These are phyloP conservation scores for Dipodascopsis tothii DNA, from an alignment of 805 yeast species.

Conservation along the genomic window DNA sequence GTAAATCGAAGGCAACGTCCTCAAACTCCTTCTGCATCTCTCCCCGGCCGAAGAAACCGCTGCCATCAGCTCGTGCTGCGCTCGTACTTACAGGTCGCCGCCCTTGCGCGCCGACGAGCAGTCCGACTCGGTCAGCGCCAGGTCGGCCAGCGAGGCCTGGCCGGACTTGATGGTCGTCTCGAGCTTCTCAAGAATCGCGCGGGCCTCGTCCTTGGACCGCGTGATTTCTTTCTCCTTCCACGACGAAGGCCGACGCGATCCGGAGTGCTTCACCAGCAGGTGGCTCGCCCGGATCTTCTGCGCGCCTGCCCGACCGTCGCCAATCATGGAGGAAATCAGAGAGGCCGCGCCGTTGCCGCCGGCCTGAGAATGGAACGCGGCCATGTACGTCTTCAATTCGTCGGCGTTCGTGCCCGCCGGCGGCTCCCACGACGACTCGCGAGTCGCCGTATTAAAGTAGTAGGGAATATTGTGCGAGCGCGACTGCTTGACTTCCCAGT, in stretches of 20 bases:
- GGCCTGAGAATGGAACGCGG: conserved; percentile 30
- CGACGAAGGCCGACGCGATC: conserved; percentile 81
- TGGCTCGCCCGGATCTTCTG: conserved; percentile 70
- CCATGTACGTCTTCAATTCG: conserved; percentile 51
- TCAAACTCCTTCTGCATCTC: conserved; percentile 96
- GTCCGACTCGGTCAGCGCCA: conserved; percentile 80
- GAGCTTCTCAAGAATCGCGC: conserved; percentile 48
- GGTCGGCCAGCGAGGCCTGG: conserved; percentile 54
- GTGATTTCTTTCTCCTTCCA: conserved; percentile 79
- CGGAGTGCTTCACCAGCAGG: conserved; percentile 72
- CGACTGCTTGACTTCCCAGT: conserved; percentile 77
- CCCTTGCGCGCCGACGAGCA: conserved; percentile 79
- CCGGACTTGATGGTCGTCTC: conserved; percentile 57
- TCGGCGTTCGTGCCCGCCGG: conserved; percentile 73
- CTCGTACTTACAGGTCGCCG: conserved; percentile 57
- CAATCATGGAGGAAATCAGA: conserved; percentile 1
- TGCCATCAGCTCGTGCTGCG: not conserved
- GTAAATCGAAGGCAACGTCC: conserved; percentile 70
- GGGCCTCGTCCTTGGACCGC: conserved; percentile 74
- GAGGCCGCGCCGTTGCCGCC: conserved; percentile 22
- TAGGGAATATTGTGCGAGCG: conserved; percentile 79
- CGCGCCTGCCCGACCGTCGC: no score
- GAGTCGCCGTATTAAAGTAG: conserved; percentile 60
- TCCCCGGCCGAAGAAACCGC: conserved; percentile 76
- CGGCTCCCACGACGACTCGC: conserved; percentile 81